Conservation (phyloP, 371 early-diverging fungal genomes). For the Chytridiales sp. region DNA sequence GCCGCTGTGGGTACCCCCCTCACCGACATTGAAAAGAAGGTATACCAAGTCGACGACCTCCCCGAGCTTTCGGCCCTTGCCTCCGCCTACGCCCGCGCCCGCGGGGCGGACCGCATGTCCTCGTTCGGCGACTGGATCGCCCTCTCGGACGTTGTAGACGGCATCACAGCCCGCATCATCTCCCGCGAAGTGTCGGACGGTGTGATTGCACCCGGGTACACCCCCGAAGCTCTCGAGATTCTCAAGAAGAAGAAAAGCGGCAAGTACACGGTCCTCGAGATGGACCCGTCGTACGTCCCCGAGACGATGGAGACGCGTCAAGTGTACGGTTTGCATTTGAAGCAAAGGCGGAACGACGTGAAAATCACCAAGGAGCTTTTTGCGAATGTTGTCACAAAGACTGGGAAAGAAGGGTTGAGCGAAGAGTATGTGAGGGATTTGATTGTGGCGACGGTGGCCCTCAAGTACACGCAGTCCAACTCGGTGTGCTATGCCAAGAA, state of each 20-base stretch:
- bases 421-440: conserved; percentile 76
- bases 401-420: conserved; percentile 70
- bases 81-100: conserved; percentile 53
- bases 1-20: conserved; percentile 91
- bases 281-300: conserved; percentile 90
- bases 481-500: conserved; percentile 96
- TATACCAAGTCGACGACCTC: conserved; percentile 89
- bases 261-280: conserved; percentile 92
- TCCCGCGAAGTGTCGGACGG: conserved; percentile 94
- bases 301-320: conserved; percentile 80
- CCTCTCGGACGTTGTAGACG: conserved; percentile 83
- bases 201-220: conserved; percentile 92
- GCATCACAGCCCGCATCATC: conserved; percentile 92
- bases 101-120: conserved; percentile 95
- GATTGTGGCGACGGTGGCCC: conserved; percentile 93
- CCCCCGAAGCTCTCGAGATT: conserved; percentile 83
- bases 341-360: conserved; percentile 88
- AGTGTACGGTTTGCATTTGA: conserved; percentile 88
- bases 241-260: conserved; percentile 93
- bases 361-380: conserved; percentile 74
- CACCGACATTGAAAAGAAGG: conserved; percentile 77
- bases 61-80: conserved; percentile 53
- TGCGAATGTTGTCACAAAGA: conserved; percentile 79
- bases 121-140: conserved; percentile 98
- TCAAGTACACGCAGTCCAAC: conserved; percentile 98